Evolutionary conservation across 495 filamentous ascomycete species (phyloP).

Genomic region (Xylaria castorea): DNA sequence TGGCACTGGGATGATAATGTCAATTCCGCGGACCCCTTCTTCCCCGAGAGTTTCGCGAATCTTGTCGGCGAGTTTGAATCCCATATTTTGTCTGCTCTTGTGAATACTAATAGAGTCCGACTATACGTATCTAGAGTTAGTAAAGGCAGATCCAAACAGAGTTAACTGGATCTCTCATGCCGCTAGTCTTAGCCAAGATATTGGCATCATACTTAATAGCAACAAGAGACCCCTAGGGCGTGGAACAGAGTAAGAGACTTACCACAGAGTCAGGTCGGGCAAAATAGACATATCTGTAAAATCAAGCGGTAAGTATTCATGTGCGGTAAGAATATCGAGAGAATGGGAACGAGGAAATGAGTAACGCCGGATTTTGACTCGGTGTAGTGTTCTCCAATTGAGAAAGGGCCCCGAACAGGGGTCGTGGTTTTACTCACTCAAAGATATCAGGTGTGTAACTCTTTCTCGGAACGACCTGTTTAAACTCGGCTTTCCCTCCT

Average conservation of each 20-base stretch:
- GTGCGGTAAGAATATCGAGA: no score
- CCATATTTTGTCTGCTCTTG: constrained; percentile 90
- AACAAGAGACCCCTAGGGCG: background rate
- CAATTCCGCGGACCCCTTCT: constrained; percentile 81
- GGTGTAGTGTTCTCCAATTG: background rate
- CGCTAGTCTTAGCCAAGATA: background rate
- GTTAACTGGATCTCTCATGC: background rate
- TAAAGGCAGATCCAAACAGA: background rate
- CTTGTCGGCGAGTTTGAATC: constrained; percentile 80
- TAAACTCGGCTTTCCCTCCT: constrained; percentile 74
- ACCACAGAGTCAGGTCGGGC: constrained; percentile 82
- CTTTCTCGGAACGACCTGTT: constrained; percentile 73
- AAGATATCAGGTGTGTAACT: constrained; percentile 93
- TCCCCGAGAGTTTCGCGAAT: constrained; percentile 75
- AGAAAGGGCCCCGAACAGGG: background rate
- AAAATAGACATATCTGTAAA: constrained; percentile 63
- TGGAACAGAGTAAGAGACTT: background rate
- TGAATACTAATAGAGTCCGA: constrained; percentile 95
- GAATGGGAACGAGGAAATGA: constrained; percentile 51
- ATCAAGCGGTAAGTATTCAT: background rate
- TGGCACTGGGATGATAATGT: constrained; percentile 89
- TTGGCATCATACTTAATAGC: background rate
- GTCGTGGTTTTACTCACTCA: constrained; percentile 52
- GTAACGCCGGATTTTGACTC: no score
- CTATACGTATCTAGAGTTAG: constrained; percentile 24